Base-by-base conservation (phyloP, 176 grass and related monocot genomes). In the Avena eriantha region DNA sequence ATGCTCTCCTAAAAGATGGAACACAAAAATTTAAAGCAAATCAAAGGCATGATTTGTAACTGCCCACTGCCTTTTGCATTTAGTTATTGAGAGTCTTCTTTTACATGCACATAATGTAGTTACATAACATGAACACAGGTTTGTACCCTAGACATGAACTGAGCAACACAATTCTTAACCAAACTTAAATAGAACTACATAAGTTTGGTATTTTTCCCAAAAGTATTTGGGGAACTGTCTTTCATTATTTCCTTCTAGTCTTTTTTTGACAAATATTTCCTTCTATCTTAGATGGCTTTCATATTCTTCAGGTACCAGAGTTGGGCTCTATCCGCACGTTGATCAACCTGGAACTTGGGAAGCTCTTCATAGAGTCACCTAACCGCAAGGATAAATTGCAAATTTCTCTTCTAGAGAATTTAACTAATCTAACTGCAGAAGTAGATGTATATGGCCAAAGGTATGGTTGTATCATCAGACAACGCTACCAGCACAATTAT, bases 401-500 rank as follows among this genome's bases (percentile, higher is more conserved):
- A 89, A 84, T 98, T 68, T 94, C 90, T 89, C 88, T 98, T 92
- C 35, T 82, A 50, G 85, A 92, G 14, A 76, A 82, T 84, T 82
- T 88, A 71, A 83, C 70, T 72, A 47, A 77, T 80, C 10, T 87
- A 77, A 65, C 53, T 78, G 86, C 80, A 89, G 92, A 98, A 89
- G 80, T 98, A 60, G 88, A 98, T 85, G 79, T 96, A 69, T 98
- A 94, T 92, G 93, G 92, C 53, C 87, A 95, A 88, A 94, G 93
- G 96, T 95, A 83, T 72, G 64, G 31, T 36, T 4, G 7, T 26
- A 19, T 31, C 53, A 57, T 68, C 34, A 13, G 79, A 17, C 18
- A 60, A 45, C 11, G 39, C 50, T 31, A 31, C 17, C 34, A 39
- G 66, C 9, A 70, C 17, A 22, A 72, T 45, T n/a, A 22, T 75